phyloP scores from a whole-genome alignment of 345 rosid species.

The Rhodomyrtus tomentosa region DNA sequence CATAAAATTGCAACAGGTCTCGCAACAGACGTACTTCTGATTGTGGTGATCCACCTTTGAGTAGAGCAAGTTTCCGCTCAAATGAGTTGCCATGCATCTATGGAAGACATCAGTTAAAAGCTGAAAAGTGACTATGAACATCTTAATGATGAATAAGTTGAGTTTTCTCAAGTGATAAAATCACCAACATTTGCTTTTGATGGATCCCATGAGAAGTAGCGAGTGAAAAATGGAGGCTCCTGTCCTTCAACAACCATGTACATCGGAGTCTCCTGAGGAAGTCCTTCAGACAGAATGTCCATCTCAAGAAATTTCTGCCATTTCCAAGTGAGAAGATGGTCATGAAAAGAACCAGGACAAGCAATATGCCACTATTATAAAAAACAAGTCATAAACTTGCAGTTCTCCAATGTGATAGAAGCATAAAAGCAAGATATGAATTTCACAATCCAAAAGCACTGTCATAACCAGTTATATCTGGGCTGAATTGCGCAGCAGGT shows the following conservation, averaged over 20 bases:
- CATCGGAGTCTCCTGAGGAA: constrained; percentile 43
- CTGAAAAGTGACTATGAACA: background rate
- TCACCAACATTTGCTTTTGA: constrained; percentile 57
- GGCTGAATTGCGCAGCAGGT: background rate
- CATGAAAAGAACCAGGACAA: background rate
- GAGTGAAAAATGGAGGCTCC: constrained; percentile 70
- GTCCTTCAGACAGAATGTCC: constrained; percentile 44
- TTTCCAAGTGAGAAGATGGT: constrained; percentile 10
- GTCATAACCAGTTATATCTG: background rate
- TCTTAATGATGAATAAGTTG: background rate
- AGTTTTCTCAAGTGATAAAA: background rate
- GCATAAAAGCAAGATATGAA: background rate
- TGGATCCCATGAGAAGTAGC: constrained; percentile 71
- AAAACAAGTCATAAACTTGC: background rate
- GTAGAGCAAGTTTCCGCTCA: constrained; percentile 69
- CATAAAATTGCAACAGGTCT: background rate
- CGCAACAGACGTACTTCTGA: constrained; percentile 28
- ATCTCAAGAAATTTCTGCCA: constrained; percentile 59
- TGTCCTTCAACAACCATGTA: constrained; percentile 63
- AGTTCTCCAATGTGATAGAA: background rate
- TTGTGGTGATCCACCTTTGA: constrained; percentile 40
- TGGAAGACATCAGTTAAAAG: background rate
- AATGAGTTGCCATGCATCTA: constrained; percentile 85
- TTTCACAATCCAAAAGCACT: background rate
- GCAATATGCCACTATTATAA: background rate